Percentiles rank a stretch among this genome's conserved stretches.
Evolutionary conservation across 169 alveolate species (phyloP).

Genomic region (Eimeria falciformis): DNA sequence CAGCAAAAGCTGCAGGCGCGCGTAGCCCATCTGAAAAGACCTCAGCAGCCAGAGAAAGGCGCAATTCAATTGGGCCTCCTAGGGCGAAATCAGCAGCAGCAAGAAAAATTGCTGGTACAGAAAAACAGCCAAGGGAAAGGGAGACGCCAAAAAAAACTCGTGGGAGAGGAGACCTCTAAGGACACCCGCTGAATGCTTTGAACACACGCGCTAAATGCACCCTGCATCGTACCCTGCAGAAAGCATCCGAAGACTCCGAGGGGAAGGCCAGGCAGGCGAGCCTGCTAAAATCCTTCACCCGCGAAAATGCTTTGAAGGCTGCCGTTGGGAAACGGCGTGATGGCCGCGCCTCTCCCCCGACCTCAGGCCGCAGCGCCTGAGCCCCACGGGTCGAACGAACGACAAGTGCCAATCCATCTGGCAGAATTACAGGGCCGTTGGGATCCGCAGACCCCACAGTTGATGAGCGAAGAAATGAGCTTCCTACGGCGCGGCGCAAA

Average conservation of each 20-base stretch:
- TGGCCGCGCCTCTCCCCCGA: background rate
- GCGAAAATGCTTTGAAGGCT: slow-evolving; percentile 30
- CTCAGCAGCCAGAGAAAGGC: too few relatives aligned
- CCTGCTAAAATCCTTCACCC: slow-evolving; percentile 21
- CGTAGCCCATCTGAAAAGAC: slow-evolving; percentile 66
- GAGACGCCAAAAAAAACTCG: background rate
- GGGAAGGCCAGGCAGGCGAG: slow-evolving; percentile 33
- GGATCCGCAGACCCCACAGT: slow-evolving; percentile 1
- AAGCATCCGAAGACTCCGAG: slow-evolving; percentile 44
- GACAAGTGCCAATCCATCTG: slow-evolving; percentile 39
- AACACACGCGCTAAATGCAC: background rate
- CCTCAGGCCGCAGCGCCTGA: background rate
- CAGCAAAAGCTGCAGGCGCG: slow-evolving; percentile 76
- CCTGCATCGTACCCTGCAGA: background rate
- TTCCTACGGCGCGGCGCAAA: slow-evolving; percentile 22
- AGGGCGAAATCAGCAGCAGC: too few relatives aligned
- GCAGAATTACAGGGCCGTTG: slow-evolving; percentile 17
- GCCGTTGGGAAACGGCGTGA: background rate
- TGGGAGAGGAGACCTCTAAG: background rate
- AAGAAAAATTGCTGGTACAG: too few relatives aligned
- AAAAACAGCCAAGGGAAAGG: background rate
- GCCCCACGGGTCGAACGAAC: slow-evolving; percentile 29
- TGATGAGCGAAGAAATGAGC: background rate
- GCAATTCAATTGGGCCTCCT: too few relatives aligned
- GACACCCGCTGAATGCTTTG: background rate